These are phyloP conservation scores for Borealophlyctis nickersoniae DNA, from an alignment of 192 early-diverging fungal genomes.

Conservation along the genomic window DNA sequence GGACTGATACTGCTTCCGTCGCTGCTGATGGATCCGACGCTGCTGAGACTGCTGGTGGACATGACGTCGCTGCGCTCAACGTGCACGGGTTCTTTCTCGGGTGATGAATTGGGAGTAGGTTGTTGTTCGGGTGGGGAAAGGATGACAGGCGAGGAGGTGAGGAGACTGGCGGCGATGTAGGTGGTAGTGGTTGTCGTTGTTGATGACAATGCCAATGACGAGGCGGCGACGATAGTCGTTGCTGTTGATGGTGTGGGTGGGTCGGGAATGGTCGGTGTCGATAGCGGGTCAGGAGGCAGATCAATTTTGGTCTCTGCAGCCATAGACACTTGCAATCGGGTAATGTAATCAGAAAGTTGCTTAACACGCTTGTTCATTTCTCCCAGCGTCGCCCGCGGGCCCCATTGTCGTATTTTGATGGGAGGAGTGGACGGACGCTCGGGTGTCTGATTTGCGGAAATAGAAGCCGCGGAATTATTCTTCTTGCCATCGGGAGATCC, in stretches of 20 bases:
- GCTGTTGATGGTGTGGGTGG: too few species aligned
- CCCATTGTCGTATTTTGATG: conserved; percentile 51
- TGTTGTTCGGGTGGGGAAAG: background rate
- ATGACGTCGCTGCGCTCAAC: background rate
- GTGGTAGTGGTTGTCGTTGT: background rate
- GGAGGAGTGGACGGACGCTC: conserved; percentile 31
- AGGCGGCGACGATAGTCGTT: too few species aligned
- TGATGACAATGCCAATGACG: background rate
- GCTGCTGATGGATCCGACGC: background rate
- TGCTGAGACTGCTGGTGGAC: background rate
- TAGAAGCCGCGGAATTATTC: too few species aligned
- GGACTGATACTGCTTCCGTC: background rate
- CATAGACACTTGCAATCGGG: conserved; percentile 45
- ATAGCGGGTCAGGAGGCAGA: background rate
- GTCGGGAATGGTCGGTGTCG: background rate
- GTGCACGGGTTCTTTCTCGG: background rate
- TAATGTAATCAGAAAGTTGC: conserved; percentile 60
- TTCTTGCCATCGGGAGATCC: too few species aligned
- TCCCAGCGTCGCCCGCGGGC: conserved; percentile 46
- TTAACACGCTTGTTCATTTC: conserved; percentile 69
- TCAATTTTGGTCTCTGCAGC: conserved; percentile 14
- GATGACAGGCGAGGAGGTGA: background rate
- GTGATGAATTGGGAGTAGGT: background rate
- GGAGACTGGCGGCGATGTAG: background rate
- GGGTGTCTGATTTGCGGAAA: too few species aligned